phyloP scores from a whole-genome alignment of 441 rosid species.

The Corymbia calophylla region DNA sequence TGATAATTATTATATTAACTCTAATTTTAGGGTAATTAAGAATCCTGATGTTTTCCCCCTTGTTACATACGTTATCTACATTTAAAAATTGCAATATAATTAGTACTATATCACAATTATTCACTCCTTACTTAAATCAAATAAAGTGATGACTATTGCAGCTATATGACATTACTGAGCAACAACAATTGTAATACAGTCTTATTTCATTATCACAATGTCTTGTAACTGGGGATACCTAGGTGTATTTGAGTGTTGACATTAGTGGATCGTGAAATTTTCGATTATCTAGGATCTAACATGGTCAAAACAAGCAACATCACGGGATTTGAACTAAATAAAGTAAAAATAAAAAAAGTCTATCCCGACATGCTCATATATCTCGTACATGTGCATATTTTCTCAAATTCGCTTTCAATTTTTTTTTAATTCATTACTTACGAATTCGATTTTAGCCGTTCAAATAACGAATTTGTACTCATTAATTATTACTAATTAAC shows the following conservation, averaged over 20 bases:
- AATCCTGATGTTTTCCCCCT: not conserved
- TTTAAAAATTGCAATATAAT: too few species aligned
- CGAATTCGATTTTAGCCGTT: not conserved
- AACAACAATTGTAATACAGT: not conserved
- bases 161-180: not conserved
- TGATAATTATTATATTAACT: not conserved
- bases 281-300: not conserved
- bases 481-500: not conserved
- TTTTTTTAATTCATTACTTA: not conserved
- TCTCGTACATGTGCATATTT: not conserved
- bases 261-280: not conserved
- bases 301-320: not conserved
- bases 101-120: not conserved
- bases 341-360: not conserved
- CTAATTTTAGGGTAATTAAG: not conserved
- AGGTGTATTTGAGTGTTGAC: not conserved
- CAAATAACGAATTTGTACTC: not conserved
- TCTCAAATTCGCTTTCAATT: not conserved
- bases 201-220: not conserved
- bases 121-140: not conserved
- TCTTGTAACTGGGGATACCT: not conserved
- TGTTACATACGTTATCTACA: not conserved
- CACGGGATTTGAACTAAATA: not conserved
- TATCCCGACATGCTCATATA: rapidly evolving
- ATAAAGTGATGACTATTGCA: not conserved